A percentile compares a stretch with the other conserved stretches of the same genome.
Conservation (phyloP, 139 green algal genomes). For the Chlamydomonas sp. region DNA sequence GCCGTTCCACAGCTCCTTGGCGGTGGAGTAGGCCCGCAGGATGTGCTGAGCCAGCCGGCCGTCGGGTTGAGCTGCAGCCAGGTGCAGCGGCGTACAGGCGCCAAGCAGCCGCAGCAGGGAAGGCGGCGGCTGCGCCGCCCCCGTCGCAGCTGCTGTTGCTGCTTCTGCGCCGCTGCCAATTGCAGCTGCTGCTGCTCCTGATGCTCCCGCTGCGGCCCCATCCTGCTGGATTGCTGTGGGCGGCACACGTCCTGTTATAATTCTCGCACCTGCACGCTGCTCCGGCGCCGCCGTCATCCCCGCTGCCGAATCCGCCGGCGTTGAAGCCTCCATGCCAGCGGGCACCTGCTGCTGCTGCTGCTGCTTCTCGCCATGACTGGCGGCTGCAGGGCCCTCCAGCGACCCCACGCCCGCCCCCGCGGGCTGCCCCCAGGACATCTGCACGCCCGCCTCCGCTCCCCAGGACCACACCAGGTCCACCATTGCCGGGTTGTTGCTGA, state of each 20-base stretch:
- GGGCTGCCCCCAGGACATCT: background rate
- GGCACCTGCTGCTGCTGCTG: background rate
- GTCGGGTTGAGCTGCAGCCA: too few relatives aligned
- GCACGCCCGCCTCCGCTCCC: background rate
- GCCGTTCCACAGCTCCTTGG: too few relatives aligned
- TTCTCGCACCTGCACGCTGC: background rate
- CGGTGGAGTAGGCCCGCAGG: too few relatives aligned
- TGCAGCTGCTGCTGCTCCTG: background rate
- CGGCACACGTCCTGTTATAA: background rate
- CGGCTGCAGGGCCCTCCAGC: background rate
- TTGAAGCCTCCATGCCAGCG: background rate
- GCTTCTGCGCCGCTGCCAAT: background rate
- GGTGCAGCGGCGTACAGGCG: too few relatives aligned
- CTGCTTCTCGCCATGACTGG: background rate
- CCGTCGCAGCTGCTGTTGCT: background rate
- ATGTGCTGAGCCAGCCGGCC: too few relatives aligned
- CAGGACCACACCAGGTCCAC: constrained; percentile 15
- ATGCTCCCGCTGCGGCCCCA: too few relatives aligned
- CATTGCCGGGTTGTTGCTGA: constrained; percentile 4
- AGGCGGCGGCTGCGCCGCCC: background rate
- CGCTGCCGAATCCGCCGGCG: background rate
- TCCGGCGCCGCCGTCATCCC: background rate
- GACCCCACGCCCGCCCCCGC: background rate
- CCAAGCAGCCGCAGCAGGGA: background rate
- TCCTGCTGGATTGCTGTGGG: background rate